Percentiles rank a stretch among this genome's conserved stretches.
phyloP scores from a whole-genome alignment of 805 yeast species.

The Yarrowia keelungensis region DNA sequence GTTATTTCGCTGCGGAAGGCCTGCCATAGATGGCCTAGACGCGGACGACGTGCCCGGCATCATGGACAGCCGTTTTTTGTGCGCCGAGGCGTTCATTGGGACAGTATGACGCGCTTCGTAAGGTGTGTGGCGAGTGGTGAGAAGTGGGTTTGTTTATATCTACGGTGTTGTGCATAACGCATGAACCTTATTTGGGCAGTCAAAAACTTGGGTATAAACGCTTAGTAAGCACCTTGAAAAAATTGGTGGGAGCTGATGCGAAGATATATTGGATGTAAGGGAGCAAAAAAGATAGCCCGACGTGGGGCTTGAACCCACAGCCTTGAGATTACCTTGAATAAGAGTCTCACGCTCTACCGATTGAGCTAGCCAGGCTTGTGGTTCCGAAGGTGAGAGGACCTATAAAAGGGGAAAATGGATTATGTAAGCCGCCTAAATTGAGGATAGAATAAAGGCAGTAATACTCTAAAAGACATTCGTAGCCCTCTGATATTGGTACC shows the following conservation, averaged over 20 bases:
- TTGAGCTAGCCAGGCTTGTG: constrained; percentile 30
- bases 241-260: background rate
- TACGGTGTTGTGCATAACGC: constrained; percentile 35
- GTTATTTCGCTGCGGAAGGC: constrained; percentile 30
- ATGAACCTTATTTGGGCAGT: background rate
- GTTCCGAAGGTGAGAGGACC: background rate
- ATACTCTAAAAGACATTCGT: too few species aligned
- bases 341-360: constrained; percentile 34
- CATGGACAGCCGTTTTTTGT: constrained; percentile 38
- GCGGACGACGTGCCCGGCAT: constrained; percentile 38
- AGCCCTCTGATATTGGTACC: too few species aligned
- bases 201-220: too few species aligned
- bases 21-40: constrained; percentile 36
- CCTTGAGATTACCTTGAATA: constrained; percentile 25
- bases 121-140: constrained; percentile 18
- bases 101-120: constrained; percentile 1
- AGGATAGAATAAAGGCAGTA: too few species aligned
- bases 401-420: too few species aligned
- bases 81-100: constrained; percentile 35
- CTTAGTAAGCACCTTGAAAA: background rate
- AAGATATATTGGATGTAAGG: background rate
- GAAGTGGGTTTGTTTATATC: constrained; percentile 28
- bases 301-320: constrained; percentile 32
- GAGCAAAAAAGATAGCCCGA: constrained; percentile 14
- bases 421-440: too few species aligned